Conservation (phyloP, 257 asterid genomes). For the Misopates orontium region DNA sequence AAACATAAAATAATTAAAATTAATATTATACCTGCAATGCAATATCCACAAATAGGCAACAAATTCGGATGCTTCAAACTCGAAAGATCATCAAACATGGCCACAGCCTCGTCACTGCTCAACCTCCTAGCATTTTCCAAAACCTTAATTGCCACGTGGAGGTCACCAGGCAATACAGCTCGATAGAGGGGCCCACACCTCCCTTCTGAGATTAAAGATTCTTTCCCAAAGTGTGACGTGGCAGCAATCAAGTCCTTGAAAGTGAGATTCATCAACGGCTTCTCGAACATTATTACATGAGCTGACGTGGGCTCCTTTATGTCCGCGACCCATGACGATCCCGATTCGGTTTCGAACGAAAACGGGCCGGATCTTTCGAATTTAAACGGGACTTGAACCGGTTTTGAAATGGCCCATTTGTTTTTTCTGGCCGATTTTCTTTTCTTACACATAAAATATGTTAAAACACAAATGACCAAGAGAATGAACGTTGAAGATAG, state of each 20-base stretch:
- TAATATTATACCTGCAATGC: slow-evolving; percentile 74
- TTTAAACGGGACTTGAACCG: slow-evolving; percentile 64
- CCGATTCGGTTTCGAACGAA: slow-evolving; percentile 87
- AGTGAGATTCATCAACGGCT: slow-evolving; percentile 88
- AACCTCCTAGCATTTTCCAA: slow-evolving; percentile 66
- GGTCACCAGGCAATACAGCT: slow-evolving; percentile 89
- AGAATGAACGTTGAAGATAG: slow-evolving; percentile 40
- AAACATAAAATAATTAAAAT: neutral
- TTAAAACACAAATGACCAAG: slow-evolving; percentile 12
- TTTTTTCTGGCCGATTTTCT: slow-evolving; percentile 44
- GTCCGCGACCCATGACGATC: slow-evolving; percentile 92
- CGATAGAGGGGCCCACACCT: slow-evolving; percentile 85
- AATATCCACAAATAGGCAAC: slow-evolving; percentile 79
- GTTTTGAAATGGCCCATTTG: slow-evolving; percentile 88
- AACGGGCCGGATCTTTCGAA: slow-evolving; percentile 90
- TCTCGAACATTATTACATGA: slow-evolving; percentile 86
- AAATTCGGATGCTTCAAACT: slow-evolving; percentile 75
- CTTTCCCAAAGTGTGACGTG: slow-evolving; percentile 91
- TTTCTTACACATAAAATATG: slow-evolving; percentile 43
- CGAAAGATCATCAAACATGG: slow-evolving; percentile 71
- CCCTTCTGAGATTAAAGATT: slow-evolving; percentile 84
- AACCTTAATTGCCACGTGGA: slow-evolving; percentile 95
- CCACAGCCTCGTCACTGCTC: slow-evolving; percentile 58
- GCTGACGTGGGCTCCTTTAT: slow-evolving; percentile 90
- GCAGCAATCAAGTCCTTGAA: slow-evolving; percentile 91